phyloP scores from a whole-genome alignment of 2,329 filamentous ascomycete genomes.

The Paecilomyces formosus region DNA sequence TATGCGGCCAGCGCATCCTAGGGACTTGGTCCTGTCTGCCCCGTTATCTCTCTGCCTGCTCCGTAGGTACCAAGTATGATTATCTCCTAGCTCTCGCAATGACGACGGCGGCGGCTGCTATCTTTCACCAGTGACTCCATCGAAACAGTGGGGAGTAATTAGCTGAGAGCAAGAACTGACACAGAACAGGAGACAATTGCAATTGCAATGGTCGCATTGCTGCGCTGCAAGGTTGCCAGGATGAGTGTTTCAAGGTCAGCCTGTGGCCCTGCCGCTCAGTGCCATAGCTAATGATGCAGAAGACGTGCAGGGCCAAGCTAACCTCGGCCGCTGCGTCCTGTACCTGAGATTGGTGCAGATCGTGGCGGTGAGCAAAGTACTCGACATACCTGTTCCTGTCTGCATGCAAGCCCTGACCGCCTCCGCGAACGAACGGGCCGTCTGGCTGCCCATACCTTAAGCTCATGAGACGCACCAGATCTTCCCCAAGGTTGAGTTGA shows the following conservation, averaged over 20 bases:
- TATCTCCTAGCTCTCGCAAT: not conserved
- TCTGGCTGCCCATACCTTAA: not conserved
- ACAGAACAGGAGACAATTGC: not conserved
- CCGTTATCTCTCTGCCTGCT: not conserved
- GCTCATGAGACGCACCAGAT: not conserved
- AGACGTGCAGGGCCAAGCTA: not conserved
- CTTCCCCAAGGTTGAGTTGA: not conserved
- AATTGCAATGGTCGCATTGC: not conserved
- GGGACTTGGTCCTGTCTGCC: not conserved
- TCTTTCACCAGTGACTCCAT: not conserved
- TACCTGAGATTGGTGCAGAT: not conserved
- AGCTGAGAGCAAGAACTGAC: too few relatives aligned
- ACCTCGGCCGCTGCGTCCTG: not conserved
- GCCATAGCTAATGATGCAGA: too few relatives aligned
- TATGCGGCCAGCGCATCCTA: not conserved
- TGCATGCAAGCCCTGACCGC: not conserved
- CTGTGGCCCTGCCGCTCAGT: not conserved
- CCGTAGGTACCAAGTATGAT: not conserved
- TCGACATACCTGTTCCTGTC: not conserved
- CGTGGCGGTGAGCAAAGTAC: not conserved
- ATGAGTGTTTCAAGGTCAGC: not conserved
- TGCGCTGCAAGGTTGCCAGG: not conserved
- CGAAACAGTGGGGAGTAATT: not conserved
- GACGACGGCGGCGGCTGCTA: not conserved
- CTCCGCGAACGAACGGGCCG: not conserved